phyloP scores from a whole-genome alignment of 176 grass and related monocot genomes.

The Echinochloa phyllopogon region DNA sequence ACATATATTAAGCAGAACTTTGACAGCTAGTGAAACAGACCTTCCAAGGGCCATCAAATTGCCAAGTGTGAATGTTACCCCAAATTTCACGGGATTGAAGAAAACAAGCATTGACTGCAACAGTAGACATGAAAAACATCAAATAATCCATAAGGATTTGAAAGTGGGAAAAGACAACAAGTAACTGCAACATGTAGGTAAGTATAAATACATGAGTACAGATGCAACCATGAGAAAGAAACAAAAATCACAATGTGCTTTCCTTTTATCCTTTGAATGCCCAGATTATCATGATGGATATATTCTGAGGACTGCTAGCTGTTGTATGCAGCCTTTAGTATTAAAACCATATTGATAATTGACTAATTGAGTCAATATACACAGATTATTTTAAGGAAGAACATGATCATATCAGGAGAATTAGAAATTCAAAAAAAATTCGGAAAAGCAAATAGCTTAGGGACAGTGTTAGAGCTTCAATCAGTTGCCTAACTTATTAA shows the following conservation, averaged over 20 bases:
- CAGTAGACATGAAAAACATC: not conserved
- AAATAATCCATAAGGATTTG: slow-evolving; percentile 7
- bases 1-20: slow-evolving; percentile 21
- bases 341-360: not conserved
- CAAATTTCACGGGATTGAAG: slow-evolving; percentile 97
- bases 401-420: not conserved
- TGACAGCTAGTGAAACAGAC: slow-evolving; percentile 51
- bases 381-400: not conserved
- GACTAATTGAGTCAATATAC: not conserved
- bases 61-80: slow-evolving; percentile 95
- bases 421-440: not conserved
- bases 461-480: not conserved
- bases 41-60: slow-evolving; percentile 98
- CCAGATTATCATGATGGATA: not conserved
- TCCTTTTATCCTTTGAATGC: not conserved
- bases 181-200: not conserved
- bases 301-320: not conserved
- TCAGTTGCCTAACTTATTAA: slow-evolving; percentile 8
- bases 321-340: not conserved
- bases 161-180: not conserved
- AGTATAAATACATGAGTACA: slow-evolving; percentile 1
- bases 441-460: not conserved
- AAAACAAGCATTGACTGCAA: slow-evolving; percentile 98
- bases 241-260: not conserved
- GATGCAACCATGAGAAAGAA: not conserved